Evolutionary conservation across 306 rosid species (phyloP).

Genomic region (Biancaea sappan): DNA sequence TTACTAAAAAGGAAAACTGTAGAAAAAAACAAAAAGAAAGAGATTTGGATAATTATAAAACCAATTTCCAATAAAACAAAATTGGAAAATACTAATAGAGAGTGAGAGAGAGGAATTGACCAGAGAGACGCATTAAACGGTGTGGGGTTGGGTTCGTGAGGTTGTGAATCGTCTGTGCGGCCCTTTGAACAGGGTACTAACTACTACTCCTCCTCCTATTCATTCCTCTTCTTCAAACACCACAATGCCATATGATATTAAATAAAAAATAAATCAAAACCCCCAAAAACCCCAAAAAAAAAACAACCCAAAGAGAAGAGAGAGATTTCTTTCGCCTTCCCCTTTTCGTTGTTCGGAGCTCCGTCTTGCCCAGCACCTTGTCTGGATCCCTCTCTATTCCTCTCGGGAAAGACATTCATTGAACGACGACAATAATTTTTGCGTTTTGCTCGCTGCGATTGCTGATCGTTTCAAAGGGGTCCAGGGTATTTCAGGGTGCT

Average conservation of each 20-base stretch:
- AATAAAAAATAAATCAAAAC: not conserved
- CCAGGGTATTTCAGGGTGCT: conserved; percentile 37
- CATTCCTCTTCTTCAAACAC: conserved; percentile 7
- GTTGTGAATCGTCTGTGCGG: conserved; percentile 26
- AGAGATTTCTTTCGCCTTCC: not conserved
- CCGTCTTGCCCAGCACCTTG: conserved; percentile 42
- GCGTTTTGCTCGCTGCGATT: conserved; percentile 49
- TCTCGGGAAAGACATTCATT: conserved; percentile 26
- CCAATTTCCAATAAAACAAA: not conserved
- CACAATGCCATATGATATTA: conserved; percentile 31
- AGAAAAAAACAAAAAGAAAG: not conserved
- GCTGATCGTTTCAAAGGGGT: conserved; percentile 51
- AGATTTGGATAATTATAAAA: not conserved
- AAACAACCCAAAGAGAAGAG: not conserved
- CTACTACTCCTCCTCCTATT: conserved; percentile 9
- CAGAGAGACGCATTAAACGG: conserved; percentile 40
- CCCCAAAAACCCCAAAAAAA: not conserved
- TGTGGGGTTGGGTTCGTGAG: conserved; percentile 32
- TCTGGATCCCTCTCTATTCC: conserved; percentile 53
- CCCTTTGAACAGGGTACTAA: conserved; percentile 37
- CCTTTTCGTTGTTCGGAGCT: conserved; percentile 34
- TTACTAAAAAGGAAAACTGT: conserved; percentile 10
- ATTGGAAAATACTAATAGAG: not conserved
- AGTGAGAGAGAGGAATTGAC: not conserved
- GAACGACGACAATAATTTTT: conserved; percentile 26